Conservation (phyloP, 768 basidiomycete species). For the Trametes gibbosa region DNA sequence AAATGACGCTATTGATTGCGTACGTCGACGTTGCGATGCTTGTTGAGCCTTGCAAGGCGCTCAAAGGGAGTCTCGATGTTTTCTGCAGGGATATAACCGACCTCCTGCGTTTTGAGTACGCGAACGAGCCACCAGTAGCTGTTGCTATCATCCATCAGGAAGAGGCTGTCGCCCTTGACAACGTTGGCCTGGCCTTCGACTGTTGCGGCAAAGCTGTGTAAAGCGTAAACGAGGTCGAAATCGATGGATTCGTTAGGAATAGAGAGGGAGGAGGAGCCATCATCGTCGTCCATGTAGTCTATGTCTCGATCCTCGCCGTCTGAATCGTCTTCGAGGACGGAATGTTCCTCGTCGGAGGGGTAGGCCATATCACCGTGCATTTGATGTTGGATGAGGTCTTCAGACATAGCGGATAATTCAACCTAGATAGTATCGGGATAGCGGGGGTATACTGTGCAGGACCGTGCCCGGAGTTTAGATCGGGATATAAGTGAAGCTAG, state of each 20-base stretch:
- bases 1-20: constrained; percentile 33
- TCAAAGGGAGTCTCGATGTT: constrained; percentile 99
- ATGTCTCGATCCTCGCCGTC: constrained; percentile 66
- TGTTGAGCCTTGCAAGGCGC: constrained; percentile 91
- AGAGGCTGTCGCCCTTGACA: constrained; percentile 95
- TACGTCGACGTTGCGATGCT: constrained; percentile 96
- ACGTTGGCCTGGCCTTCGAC: constrained; percentile 99
- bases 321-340: constrained; percentile 83
- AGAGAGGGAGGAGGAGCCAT: constrained; percentile 76
- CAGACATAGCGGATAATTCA: constrained; percentile 22
- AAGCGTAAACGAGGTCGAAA: constrained; percentile 89
- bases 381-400: constrained; percentile 51
- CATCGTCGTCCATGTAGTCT: constrained; percentile 70
- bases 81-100: constrained; percentile 98
- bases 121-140: constrained; percentile 99
- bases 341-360: constrained; percentile 72
- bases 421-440: neutral
- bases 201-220: constrained; percentile 96
- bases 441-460: neutral
- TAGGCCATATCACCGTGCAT: constrained; percentile 47
- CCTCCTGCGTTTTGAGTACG: constrained; percentile 97
- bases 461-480: neutral
- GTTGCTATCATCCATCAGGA: constrained; percentile 97
- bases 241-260: constrained; percentile 92
- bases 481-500: neutral